Conservation (phyloP, 257 asterid genomes). For the Lycium ferocissimum region DNA sequence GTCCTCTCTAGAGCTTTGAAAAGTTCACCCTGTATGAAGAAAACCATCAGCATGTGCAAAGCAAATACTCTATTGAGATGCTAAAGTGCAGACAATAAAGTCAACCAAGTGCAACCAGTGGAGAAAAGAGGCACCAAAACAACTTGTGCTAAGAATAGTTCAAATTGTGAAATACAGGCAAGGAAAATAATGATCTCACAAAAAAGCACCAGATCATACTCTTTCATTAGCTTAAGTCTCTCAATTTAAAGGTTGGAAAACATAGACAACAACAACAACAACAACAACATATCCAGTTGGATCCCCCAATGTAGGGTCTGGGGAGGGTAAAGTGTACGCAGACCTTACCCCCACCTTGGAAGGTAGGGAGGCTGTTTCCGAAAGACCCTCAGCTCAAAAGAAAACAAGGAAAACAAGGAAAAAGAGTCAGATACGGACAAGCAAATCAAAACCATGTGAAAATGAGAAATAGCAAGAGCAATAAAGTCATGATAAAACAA, state of each 20-base stretch:
- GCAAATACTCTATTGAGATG: conserved; percentile 11
- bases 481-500: no score
- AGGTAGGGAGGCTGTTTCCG: no score
- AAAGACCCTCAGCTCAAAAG: no score
- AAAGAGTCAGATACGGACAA: no score
- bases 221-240: conserved; percentile 15
- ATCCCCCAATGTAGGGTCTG: no score
- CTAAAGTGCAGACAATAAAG: not conserved
- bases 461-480: no score
- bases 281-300: no score
- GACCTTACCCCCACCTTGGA: no score
- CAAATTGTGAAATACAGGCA: conserved; percentile 30
- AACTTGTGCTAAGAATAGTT: not conserved
- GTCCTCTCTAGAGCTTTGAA: conserved; percentile 83
- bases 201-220: conserved; percentile 25
- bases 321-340: no score
- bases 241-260: not conserved
- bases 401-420: no score
- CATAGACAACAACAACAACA: not conserved
- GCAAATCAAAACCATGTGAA: no score
- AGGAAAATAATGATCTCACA: conserved; percentile 16
- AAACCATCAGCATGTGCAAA: conserved; percentile 13
- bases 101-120: not conserved
- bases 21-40: conserved; percentile 75
- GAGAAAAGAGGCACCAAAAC: conserved; percentile 3